These are phyloP conservation scores for Rhynchospora breviuscula DNA, from an alignment of 176 grass and related monocot species.

Conservation along the genomic window DNA sequence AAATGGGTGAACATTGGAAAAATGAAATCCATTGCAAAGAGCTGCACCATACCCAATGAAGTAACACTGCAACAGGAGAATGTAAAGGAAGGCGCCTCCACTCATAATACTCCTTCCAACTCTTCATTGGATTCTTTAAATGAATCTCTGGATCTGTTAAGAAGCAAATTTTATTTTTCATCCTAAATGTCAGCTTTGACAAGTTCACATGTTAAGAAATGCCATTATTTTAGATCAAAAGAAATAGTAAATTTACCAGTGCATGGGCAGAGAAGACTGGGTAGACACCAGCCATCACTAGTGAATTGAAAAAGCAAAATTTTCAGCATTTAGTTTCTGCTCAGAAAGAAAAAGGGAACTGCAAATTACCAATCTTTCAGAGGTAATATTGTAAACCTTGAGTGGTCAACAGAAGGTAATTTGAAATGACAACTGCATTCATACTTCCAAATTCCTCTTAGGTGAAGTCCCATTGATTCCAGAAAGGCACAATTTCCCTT, in stretches of 20 bases:
- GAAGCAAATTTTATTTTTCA: slow-evolving; percentile 12
- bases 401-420: slow-evolving; percentile 28
- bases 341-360: not conserved
- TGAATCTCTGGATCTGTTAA: slow-evolving; percentile 44
- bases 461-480: slow-evolving; percentile 56
- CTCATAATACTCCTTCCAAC: slow-evolving; percentile 82
- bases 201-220: not conserved
- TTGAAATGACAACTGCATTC: slow-evolving; percentile 63
- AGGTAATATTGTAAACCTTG: slow-evolving; percentile 35
- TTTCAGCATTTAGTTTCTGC: slow-evolving; percentile 9
- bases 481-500: slow-evolving; percentile 49
- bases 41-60: slow-evolving; percentile 69
- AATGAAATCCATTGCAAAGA: not conserved
- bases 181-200: not conserved
- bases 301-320: not conserved
- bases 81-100: slow-evolving; percentile 82
- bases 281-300: slow-evolving; percentile 56
- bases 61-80: slow-evolving; percentile 77
- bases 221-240: slow-evolving; percentile 4
- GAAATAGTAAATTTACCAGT: slow-evolving; percentile 40
- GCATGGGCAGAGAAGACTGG: slow-evolving; percentile 75
- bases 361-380: not conserved
- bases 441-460: slow-evolving; percentile 65
- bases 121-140: slow-evolving; percentile 34
- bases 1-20: not conserved